These are phyloP conservation scores for Xerocomellus dryophilus DNA, from an alignment of 768 basidiomycete species.

Conservation along the genomic window DNA sequence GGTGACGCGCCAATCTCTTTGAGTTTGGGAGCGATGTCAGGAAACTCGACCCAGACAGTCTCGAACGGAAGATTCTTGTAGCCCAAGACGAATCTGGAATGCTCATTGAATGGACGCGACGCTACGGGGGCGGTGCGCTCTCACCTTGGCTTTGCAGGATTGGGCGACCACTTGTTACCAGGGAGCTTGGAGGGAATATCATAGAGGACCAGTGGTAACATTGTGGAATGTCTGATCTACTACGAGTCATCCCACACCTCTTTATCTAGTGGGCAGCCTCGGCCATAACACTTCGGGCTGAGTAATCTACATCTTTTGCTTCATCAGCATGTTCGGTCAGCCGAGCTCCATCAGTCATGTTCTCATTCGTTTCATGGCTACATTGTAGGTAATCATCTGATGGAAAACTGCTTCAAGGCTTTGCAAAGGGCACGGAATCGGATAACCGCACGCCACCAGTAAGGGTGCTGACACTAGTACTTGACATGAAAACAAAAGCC, in stretches of 20 bases:
- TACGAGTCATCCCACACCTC: background rate
- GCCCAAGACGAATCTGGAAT: constrained; percentile 28
- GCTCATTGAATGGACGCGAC: background rate
- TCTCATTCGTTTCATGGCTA: background rate
- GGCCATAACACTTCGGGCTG: background rate
- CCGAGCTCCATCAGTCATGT: background rate
- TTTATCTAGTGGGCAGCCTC: background rate
- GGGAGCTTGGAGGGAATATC: constrained; percentile 35
- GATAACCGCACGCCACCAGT: too few relatives aligned
- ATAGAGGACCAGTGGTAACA: constrained; percentile 34
- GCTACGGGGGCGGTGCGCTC: background rate
- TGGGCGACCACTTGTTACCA: constrained; percentile 35
- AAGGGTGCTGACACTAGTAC: too few relatives aligned
- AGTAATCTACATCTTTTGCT: background rate
- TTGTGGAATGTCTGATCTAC: background rate
- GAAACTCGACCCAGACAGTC: constrained; percentile 35
- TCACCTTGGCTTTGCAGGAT: constrained; percentile 38
- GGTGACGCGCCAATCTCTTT: constrained; percentile 28
- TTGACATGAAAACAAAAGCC: too few relatives aligned
- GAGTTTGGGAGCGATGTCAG: constrained; percentile 29
- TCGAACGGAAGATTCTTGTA: constrained; percentile 35
- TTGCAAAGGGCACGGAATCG: background rate
- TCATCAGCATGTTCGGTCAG: constrained; percentile 1
- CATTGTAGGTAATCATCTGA: background rate
- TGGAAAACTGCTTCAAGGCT: background rate